Conservation (phyloP, 306 rosid species). For the Hippophae gyantsensis region DNA sequence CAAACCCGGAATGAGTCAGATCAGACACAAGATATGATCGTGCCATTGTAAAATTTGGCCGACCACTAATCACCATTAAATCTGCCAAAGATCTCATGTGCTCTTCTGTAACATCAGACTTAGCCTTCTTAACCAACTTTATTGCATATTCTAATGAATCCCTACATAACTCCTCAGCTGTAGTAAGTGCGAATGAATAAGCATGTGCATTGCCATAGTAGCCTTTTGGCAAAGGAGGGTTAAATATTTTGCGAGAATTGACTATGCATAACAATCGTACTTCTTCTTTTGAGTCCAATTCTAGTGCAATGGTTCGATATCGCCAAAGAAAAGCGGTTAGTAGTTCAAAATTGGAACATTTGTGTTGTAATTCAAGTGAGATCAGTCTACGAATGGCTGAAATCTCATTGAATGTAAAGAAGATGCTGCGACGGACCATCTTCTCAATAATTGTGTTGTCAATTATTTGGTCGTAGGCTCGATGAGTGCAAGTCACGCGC, state of each 20-base stretch:
- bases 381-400: background rate
- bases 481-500: background rate
- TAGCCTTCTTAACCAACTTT: slow-evolving; percentile 23
- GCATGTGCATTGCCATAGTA: slow-evolving; percentile 26
- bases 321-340: slow-evolving; percentile 15
- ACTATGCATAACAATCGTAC: background rate
- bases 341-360: slow-evolving; percentile 8
- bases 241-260: background rate
- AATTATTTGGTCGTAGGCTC: background rate
- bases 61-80: slow-evolving; percentile 22
- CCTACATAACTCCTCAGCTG: background rate
- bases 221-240: slow-evolving; percentile 9
- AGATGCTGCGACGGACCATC: background rate
- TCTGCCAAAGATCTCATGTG: slow-evolving; percentile 37
- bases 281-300: background rate
- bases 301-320: slow-evolving; percentile 8
- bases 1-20: background rate
- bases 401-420: background rate
- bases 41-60: background rate
- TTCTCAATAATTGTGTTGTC: background rate
- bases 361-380: background rate
- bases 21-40: slow-evolving; percentile 24
- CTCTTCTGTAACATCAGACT: slow-evolving; percentile 17
- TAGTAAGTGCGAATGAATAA: slow-evolving; percentile 3
- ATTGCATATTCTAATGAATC: slow-evolving; percentile 17